A percentile compares a stretch with the other conserved stretches of the same genome.
phyloP scores from a whole-genome alignment of 225 moss, liverwort and hornwort genomes.

The Takakia lepidozioides region DNA sequence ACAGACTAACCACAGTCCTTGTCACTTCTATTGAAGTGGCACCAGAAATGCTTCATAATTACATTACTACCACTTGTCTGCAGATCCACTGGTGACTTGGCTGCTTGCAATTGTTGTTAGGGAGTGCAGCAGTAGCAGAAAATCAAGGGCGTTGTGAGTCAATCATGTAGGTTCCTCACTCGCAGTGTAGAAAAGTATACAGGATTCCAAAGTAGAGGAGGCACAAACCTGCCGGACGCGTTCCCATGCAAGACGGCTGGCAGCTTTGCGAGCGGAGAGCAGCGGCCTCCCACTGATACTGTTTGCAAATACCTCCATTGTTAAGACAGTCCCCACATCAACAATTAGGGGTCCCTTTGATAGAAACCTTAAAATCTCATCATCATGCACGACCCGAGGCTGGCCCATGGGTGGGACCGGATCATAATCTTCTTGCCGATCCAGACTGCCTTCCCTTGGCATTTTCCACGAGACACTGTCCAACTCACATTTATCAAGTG shows the following conservation, averaged over 20 bases:
- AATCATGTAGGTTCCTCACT: too few relatives aligned
- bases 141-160: too few relatives aligned
- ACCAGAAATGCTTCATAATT: too few relatives aligned
- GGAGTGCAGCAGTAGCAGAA: too few relatives aligned
- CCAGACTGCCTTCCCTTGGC: constrained; percentile 10
- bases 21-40: too few relatives aligned
- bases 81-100: too few relatives aligned
- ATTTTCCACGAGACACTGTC: constrained; percentile 45
- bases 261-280: constrained; percentile 60
- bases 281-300: constrained; percentile 59
- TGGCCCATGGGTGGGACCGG: constrained; percentile 16
- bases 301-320: constrained; percentile 43
- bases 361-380: constrained; percentile 25
- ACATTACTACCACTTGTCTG: too few relatives aligned
- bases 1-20: too few relatives aligned
- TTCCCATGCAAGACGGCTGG: constrained; percentile 66
- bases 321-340: constrained; percentile 53
- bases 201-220: too few relatives aligned
- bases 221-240: constrained; percentile 61
- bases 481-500: constrained; percentile 37
- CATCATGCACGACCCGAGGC: constrained; percentile 33
- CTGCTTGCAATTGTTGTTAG: too few relatives aligned
- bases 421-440: background rate
- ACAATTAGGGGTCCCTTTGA: constrained; percentile 21
- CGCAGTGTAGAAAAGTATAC: too few relatives aligned